Evolutionary conservation across 768 basidiomycete species (phyloP).

Genomic region (Auriscalpium vulgare): DNA sequence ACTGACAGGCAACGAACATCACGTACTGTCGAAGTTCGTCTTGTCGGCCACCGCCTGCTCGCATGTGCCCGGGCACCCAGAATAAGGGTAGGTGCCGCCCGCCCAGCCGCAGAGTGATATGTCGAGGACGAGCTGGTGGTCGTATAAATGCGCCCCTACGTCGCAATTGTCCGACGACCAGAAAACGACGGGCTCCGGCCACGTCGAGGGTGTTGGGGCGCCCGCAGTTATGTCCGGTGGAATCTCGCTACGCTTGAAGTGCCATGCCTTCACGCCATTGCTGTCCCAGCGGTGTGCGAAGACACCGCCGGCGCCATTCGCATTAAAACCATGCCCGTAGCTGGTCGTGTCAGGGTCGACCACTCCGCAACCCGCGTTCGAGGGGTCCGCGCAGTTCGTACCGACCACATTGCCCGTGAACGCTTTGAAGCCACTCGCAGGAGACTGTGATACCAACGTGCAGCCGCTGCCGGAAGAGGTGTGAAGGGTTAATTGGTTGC

Average conservation of each 20-base stretch:
- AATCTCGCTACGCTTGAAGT: background rate
- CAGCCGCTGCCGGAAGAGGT: background rate
- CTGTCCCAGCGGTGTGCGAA: background rate
- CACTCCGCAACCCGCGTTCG: conserved; percentile 1
- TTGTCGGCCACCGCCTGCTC: background rate
- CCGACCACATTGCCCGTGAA: background rate
- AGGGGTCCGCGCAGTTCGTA: background rate
- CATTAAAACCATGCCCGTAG: conserved; percentile 4
- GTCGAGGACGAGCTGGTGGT: conserved; percentile 5
- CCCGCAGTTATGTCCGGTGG: conserved; percentile 3
- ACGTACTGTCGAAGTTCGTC: conserved; percentile 4
- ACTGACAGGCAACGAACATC: background rate
- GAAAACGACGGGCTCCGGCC: background rate
- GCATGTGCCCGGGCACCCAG: conserved; percentile 5
- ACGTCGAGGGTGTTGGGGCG: background rate
- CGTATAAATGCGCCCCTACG: background rate
- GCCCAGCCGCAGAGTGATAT: conserved; percentile 8
- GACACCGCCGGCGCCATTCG: background rate
- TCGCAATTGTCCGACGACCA: conserved; percentile 1
- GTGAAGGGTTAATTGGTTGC: conserved; percentile 7
- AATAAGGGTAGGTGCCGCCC: background rate
- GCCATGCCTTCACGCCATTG: conserved; percentile 4
- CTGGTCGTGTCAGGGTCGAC: background rate
- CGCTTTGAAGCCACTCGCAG: background rate
- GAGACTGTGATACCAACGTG: background rate